Base-by-base conservation (phyloP, 169 alveolate species). In the Plasmodium sp. region DNA sequence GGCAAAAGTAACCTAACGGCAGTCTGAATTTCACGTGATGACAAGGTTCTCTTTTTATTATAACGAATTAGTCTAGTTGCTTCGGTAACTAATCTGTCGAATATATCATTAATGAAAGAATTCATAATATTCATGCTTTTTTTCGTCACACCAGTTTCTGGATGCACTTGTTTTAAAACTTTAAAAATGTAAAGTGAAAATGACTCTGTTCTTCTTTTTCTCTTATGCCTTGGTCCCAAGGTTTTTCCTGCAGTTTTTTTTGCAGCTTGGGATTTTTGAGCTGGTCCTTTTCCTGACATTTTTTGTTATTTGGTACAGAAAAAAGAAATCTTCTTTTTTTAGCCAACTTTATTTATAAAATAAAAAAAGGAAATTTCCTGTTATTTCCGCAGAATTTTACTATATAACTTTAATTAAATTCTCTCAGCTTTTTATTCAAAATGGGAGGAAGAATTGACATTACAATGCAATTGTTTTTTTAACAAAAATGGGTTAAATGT, bases 91-190 rank as follows among this genome's bases (percentile, higher is more conserved):
- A 98, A 97, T 96, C 99, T 98, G 97, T 98, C 99, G 97, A 99
- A 98, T 95, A 98, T 98, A 96, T 99, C 99, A 96, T 98, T 98
- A 84, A 98, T 98, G 97, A 99, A 98, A 27, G 99, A 99, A 97
- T 99, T 99, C 99, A 99, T 99, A 97, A 99, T 99, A 96, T 98
- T 98, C 99, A 99, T 99, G 73, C 99, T 98, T 97, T 98, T 98
- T 98, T 99, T 99, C 91, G 99, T 98, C 93, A 99, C 98, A 83
- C 99, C 99, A 82, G 99, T 98, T 93, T 99, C 99, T 41, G 99
- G 99, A 97, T 98, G 99, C 92, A 99, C 99, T 97, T 99, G 99
- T 96, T 99, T 99, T 96, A 99, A 97, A 92, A 99, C 99, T 97
- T 99, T 99, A 99, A 98, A 99, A 95, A 99, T 99, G 98, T 99